These are phyloP conservation scores for Naegleria gruberi DNA, from an alignment of 208 protist genomes.

Conservation along the genomic window DNA sequence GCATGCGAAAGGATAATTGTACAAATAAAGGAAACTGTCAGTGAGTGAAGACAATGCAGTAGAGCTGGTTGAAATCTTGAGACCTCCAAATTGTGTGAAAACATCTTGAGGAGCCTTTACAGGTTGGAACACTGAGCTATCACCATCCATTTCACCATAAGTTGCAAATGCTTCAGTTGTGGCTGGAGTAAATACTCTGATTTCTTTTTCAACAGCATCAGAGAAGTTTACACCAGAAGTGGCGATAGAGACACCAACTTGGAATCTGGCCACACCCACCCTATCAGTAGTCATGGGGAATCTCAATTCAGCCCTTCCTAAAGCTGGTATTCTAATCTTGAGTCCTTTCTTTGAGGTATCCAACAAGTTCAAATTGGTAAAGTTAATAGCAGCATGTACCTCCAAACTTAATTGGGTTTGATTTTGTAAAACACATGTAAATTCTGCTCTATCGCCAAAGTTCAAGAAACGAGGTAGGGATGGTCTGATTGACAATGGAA, in stretches of 20 bases:
- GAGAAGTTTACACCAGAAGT: not conserved
- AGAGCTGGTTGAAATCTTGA: not conserved
- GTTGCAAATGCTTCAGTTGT: slow-evolving; percentile 34
- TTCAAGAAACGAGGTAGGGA: slow-evolving; percentile 28
- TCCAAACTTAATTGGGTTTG: not conserved
- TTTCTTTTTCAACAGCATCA: slow-evolving; percentile 16
- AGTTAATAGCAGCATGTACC: slow-evolving; percentile 12
- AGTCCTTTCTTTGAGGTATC: not conserved
- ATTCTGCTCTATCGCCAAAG: slow-evolving; percentile 29
- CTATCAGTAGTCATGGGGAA: not conserved
- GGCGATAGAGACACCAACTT: slow-evolving; percentile 15
- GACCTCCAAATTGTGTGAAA: slow-evolving; percentile 26
- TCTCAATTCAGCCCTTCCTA: not conserved
- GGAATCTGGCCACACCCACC: slow-evolving; percentile 4
- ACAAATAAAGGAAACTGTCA: slow-evolving; percentile 31
- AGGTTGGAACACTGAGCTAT: not conserved
- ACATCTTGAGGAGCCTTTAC: slow-evolving; percentile 25
- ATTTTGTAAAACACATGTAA: slow-evolving; percentile 29
- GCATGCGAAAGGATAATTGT: slow-evolving; percentile 26
- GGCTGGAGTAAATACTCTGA: slow-evolving; percentile 22
- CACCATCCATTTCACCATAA: slow-evolving; percentile 12
- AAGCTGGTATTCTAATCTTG: not conserved
- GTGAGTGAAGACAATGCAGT: slow-evolving; percentile 26
- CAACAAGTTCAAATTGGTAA: slow-evolving; percentile 11
- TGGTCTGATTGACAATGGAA: slow-evolving; percentile 28